Conservation (phyloP, 768 basidiomycete species). For the Tephrocybe rancida region DNA sequence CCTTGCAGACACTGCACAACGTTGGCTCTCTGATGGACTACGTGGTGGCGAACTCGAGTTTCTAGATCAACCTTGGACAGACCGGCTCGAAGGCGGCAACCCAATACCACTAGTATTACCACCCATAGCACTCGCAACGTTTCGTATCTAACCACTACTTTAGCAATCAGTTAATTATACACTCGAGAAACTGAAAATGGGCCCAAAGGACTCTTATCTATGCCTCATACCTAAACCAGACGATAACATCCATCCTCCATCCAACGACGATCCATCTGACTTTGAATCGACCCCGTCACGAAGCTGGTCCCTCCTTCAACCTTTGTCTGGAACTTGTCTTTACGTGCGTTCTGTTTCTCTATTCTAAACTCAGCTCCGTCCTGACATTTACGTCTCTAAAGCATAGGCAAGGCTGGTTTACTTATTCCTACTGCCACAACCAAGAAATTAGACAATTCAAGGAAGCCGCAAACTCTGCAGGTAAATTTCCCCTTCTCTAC, state of each 20-base stretch:
- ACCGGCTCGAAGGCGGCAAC: conserved; percentile 54
- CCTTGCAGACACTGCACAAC: conserved; percentile 68
- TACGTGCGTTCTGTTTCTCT: conserved; percentile 60
- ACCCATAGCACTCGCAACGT: conserved; percentile 24
- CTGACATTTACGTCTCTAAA: conserved; percentile 41
- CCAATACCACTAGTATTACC: conserved; percentile 29
- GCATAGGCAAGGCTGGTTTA: conserved; percentile 94
- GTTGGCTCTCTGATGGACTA: conserved; percentile 75
- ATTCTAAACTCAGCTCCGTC: conserved; percentile 26
- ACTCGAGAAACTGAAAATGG: conserved; percentile 77
- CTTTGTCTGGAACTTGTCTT: conserved; percentile 78
- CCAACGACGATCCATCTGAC: conserved; percentile 52
- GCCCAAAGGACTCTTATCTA: conserved; percentile 67
- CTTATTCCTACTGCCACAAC: conserved; percentile 96
- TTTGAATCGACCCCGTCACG: conserved; percentile 68
- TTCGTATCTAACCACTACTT: conserved; percentile 8
- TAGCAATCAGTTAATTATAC: conserved; percentile 42
- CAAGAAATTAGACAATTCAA: conserved; percentile 95
- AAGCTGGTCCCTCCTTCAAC: conserved; percentile 83
- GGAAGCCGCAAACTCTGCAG: conserved; percentile 71
- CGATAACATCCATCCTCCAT: conserved; percentile 41
- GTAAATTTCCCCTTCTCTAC: conserved; percentile 41
- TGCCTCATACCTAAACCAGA: conserved; percentile 77
- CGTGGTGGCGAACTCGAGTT: conserved; percentile 79
- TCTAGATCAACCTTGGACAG: conserved; percentile 63